phyloP scores from a whole-genome alignment of 1,284 basidiomycete species.

The Psilocybe mexicana region DNA sequence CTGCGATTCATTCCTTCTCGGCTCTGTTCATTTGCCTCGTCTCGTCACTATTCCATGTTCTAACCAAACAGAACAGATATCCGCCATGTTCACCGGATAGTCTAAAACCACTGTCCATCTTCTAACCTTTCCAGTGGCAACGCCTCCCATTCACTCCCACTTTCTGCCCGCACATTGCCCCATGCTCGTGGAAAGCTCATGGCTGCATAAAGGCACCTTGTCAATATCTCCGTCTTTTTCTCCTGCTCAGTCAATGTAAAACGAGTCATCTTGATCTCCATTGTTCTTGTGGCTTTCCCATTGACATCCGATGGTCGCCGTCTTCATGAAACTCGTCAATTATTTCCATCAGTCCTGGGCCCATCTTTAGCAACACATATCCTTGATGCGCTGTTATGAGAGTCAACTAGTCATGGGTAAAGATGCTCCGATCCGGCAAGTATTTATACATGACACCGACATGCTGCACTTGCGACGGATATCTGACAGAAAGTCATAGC shows the following conservation, averaged over 20 bases:
- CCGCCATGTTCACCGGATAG: slow-evolving; percentile 14
- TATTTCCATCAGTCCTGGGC: not conserved
- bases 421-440: not conserved
- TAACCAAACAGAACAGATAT: slow-evolving; percentile 1
- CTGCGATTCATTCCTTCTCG: not conserved
- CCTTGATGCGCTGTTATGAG: not conserved
- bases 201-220: too few species aligned
- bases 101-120: not conserved
- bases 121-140: not conserved
- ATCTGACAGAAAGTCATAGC: not conserved
- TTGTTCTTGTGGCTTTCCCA: not conserved
- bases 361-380: not conserved
- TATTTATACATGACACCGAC: not conserved
- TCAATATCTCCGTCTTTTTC: too few species aligned
- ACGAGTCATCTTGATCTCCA: not conserved
- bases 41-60: not conserved
- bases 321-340: not conserved
- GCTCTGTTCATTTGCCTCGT: not conserved
- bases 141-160: not conserved
- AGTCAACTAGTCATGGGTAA: too few species aligned
- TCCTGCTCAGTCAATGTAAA: too few species aligned
- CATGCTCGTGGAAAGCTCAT: too few species aligned
- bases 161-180: too few species aligned
- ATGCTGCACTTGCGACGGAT: not conserved
- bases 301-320: not conserved